Evolutionary conservation across 345 rosid genomes (phyloP).

Genomic region (Ricinus communis): DNA sequence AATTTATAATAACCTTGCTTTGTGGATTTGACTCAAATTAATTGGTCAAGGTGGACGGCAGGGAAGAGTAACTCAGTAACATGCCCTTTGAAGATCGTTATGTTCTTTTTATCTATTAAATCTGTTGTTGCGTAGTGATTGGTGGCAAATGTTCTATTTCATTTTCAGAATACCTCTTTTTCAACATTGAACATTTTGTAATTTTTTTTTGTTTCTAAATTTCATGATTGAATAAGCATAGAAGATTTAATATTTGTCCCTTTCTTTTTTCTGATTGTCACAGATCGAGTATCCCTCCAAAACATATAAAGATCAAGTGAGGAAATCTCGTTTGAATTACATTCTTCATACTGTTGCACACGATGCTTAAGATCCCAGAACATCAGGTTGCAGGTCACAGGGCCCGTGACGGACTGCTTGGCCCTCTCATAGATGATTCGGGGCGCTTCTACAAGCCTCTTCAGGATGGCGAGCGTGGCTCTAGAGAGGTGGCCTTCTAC

Average conservation of each 20-base stretch:
- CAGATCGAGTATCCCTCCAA: not conserved
- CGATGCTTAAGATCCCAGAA: conserved; percentile 80
- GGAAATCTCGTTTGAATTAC: not conserved
- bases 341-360: conserved; percentile 4
- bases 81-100: too few relatives aligned
- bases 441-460: conserved; percentile 94
- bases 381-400: conserved; percentile 97
- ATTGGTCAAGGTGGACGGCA: too few relatives aligned
- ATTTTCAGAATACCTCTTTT: too few relatives aligned
- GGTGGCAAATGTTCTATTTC: too few relatives aligned
- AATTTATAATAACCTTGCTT: too few relatives aligned
- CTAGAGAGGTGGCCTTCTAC: conserved; percentile 71
- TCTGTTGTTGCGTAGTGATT: too few relatives aligned
- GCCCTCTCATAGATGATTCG: conserved; percentile 75
- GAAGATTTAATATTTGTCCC: not conserved
- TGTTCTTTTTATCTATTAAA: too few relatives aligned
- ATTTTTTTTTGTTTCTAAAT: not conserved
- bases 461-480: conserved; percentile 67
- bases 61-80: too few relatives aligned
- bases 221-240: too few relatives aligned
- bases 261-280: not conserved
- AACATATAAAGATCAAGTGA: conserved; percentile 1
- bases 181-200: too few relatives aligned
- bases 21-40: too few relatives aligned
- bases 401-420: conserved; percentile 59